Percentiles rank a stretch among this genome's conserved stretches.
Evolutionary conservation across 176 grass and related monocot species (phyloP).

Genomic region (Dactylis glomerata): DNA sequence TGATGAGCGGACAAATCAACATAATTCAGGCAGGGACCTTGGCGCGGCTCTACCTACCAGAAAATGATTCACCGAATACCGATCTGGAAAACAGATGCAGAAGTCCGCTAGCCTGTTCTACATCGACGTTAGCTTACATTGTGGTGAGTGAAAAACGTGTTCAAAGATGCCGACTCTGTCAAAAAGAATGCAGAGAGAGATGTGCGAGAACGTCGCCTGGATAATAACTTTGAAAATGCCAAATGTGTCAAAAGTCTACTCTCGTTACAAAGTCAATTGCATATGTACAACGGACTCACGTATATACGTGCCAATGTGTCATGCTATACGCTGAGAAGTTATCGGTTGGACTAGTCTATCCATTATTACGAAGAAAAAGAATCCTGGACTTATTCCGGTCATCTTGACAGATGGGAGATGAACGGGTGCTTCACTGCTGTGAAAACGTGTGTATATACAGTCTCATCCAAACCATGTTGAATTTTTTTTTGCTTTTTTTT

Average conservation of each 20-base stretch:
- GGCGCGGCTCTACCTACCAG: not conserved
- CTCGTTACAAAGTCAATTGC: not conserved
- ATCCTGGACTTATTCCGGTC: not conserved
- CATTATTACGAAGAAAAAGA: not conserved
- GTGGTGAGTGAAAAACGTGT: not conserved
- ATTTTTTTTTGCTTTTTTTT: too few relatives aligned
- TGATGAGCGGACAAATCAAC: conserved; percentile 2
- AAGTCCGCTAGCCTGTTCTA: not conserved
- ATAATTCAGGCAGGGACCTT: not conserved
- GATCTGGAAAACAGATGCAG: not conserved
- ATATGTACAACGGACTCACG: not conserved
- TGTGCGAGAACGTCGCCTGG: not conserved
- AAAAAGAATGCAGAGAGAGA: not conserved
- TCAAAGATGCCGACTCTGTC: not conserved
- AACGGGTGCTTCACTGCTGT: not conserved
- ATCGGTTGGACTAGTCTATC: not conserved
- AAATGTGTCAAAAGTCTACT: not conserved
- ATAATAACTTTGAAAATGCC: not conserved
- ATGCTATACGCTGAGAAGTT: not conserved
- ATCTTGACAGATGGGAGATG: not conserved
- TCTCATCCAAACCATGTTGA: not conserved
- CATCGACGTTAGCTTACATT: too few relatives aligned
- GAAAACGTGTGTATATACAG: not conserved
- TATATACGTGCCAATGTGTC: not conserved
- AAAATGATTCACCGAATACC: not conserved